Evolutionary conservation across 1,284 basidiomycete species (phyloP).

Genomic region (Leccinum insigne): DNA sequence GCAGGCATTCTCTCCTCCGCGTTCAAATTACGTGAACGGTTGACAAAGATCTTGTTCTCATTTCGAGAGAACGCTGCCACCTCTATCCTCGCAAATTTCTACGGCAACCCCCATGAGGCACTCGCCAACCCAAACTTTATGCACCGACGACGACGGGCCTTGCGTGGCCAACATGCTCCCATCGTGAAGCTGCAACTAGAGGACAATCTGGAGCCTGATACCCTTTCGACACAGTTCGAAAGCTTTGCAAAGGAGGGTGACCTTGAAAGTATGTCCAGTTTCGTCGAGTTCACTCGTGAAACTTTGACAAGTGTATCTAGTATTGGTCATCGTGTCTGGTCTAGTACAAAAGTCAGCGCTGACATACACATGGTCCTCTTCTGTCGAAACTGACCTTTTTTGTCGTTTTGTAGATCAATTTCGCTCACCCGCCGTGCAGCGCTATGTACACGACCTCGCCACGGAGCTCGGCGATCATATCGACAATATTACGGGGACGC

Average conservation of each 20-base stretch:
- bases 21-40: too few relatives aligned
- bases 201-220: slow-evolving; percentile 34
- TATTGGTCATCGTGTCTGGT: slow-evolving; percentile 36
- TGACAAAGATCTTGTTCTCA: too few relatives aligned
- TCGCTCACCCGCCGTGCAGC: slow-evolving; percentile 50
- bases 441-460: slow-evolving; percentile 55
- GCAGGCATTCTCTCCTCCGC: too few relatives aligned
- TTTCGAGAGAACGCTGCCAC: too few relatives aligned
- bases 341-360: slow-evolving; percentile 35
- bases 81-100: too few relatives aligned
- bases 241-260: slow-evolving; percentile 42
- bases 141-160: too few relatives aligned
- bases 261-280: slow-evolving; percentile 40
- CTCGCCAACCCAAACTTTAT: too few relatives aligned
- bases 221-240: slow-evolving; percentile 39
- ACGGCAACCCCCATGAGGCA: too few relatives aligned
- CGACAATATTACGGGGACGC: slow-evolving; percentile 49
- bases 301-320: slow-evolving; percentile 23
- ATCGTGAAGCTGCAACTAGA: slow-evolving; percentile 30
- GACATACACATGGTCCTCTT: background rate
- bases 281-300: background rate
- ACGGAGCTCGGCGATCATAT: slow-evolving; percentile 56
- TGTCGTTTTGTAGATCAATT: slow-evolving; percentile 44
- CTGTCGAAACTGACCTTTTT: slow-evolving; percentile 13
- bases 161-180: slow-evolving; percentile 27